A percentile compares a stretch with the other conserved stretches of the same genome.
phyloP scores from a whole-genome alignment of 768 basidiomycete species.

The Sarcodon sp. region DNA sequence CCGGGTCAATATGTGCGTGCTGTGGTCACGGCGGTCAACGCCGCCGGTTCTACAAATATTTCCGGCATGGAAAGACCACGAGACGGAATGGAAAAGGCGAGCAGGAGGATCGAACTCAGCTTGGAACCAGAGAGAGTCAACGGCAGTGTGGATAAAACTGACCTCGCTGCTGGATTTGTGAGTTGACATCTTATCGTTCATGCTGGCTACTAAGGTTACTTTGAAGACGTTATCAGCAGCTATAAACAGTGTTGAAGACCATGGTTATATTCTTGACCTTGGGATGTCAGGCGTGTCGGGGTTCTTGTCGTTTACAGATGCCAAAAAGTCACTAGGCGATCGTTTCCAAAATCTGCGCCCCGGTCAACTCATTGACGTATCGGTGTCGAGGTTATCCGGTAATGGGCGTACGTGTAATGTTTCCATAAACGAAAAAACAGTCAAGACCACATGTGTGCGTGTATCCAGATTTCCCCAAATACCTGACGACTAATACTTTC shows the following conservation, averaged over 20 bases:
- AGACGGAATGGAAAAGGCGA: constrained; percentile 54
- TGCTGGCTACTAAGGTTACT: constrained; percentile 4
- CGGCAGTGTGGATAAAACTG: constrained; percentile 61
- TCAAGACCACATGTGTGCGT: constrained; percentile 46
- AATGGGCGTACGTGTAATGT: constrained; percentile 77
- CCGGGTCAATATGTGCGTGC: constrained; percentile 83
- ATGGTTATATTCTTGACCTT: constrained; percentile 84
- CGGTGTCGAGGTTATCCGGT: constrained; percentile 53
- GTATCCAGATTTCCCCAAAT: background rate
- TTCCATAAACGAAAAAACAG: constrained; percentile 32
- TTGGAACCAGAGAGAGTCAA: constrained; percentile 81
- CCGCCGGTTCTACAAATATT: constrained; percentile 49
- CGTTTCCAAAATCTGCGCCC: constrained; percentile 29
- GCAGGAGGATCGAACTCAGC: constrained; percentile 75
- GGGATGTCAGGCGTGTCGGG: constrained; percentile 71
- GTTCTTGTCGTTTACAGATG: constrained; percentile 75
- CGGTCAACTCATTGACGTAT: constrained; percentile 57
- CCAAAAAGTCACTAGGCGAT: constrained; percentile 24
- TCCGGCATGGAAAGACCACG: constrained; percentile 46
- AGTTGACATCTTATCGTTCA: constrained; percentile 19
- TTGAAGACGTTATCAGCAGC: constrained; percentile 61
- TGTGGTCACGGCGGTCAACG: constrained; percentile 56
- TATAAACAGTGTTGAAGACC: constrained; percentile 82
- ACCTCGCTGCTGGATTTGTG: constrained; percentile 66
- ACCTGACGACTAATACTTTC: background rate